These are phyloP conservation scores for Gymnopilus dilepis DNA, from an alignment of 768 basidiomycete species.

Conservation along the genomic window DNA sequence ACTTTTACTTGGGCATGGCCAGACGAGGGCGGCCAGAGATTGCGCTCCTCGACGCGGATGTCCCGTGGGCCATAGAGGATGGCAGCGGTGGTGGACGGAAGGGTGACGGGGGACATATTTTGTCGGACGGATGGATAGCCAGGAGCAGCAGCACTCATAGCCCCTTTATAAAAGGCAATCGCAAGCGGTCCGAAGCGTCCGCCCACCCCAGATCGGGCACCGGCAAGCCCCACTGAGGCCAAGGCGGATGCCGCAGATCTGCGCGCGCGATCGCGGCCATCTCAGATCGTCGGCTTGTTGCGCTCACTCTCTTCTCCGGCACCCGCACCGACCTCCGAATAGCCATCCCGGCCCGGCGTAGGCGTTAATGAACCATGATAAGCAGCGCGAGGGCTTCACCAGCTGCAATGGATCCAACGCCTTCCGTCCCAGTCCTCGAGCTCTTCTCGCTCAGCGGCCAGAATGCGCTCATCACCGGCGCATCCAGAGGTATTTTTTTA, in stretches of 20 bases:
- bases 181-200: conserved; percentile 14
- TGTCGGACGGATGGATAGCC: background rate
- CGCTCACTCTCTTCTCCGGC: conserved; percentile 4
- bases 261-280: background rate
- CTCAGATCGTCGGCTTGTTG: background rate
- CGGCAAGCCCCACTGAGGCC: conserved; percentile 15
- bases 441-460: conserved; percentile 73
- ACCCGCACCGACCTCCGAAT: conserved; percentile 21
- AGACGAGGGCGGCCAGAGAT: conserved; percentile 69
- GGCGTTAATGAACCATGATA: conserved; percentile 1
- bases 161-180: conserved; percentile 9
- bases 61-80: conserved; percentile 87
- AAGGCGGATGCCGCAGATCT: conserved; percentile 14
- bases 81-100: conserved; percentile 67
- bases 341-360: conserved; percentile 1
- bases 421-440: conserved; percentile 49
- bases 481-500: conserved; percentile 63
- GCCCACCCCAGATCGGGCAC: conserved; percentile 19
- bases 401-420: conserved; percentile 57
- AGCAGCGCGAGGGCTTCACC: conserved; percentile 8
- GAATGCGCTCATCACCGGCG: conserved; percentile 82
- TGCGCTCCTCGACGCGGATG: conserved; percentile 78
- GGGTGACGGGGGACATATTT: conserved; percentile 32
- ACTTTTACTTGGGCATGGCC: conserved; percentile 84
- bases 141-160: background rate